A percentile compares a stretch with the other conserved stretches of the same genome.
These are phyloP conservation scores for Verticillium alfalfae DNA, from an alignment of 2,329 filamentous ascomycete genomes.

Conservation along the genomic window DNA sequence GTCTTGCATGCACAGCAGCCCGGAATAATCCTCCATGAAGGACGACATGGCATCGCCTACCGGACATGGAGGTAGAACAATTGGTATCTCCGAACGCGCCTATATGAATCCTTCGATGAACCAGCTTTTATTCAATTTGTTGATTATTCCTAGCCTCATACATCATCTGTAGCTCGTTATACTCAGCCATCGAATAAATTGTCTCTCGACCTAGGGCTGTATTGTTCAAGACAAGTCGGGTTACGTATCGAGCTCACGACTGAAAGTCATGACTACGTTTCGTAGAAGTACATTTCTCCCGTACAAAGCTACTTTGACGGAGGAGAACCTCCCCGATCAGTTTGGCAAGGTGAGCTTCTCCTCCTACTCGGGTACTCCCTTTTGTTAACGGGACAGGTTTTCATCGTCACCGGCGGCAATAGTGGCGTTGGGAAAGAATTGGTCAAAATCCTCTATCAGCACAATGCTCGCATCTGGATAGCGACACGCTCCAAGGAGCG, in stretches of 20 bases:
- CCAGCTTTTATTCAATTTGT: background rate
- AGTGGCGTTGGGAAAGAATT: constrained; percentile 37
- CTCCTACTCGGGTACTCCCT: too few species aligned
- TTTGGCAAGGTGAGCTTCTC: constrained; percentile 4
- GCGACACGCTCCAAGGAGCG: constrained; percentile 27
- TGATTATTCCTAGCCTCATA: too few species aligned
- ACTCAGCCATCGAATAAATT: too few species aligned
- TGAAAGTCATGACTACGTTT: background rate
- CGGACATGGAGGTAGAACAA: background rate
- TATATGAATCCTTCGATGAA: background rate
- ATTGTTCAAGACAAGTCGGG: too few species aligned
- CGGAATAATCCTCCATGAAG: too few species aligned
- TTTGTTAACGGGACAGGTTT: constrained; percentile 7
- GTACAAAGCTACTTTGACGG: constrained; percentile 5
- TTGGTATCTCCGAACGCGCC: background rate
- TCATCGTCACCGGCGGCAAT: constrained; percentile 33
- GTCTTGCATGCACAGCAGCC: too few species aligned
- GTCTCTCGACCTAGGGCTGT: too few species aligned
- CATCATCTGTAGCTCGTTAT: too few species aligned
- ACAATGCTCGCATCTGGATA: constrained; percentile 42
- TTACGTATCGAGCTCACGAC: too few species aligned
- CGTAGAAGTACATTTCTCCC: constrained; percentile 4
- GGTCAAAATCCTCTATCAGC: constrained; percentile 39
- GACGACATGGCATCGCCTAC: background rate
- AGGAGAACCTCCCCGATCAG: constrained; percentile 7